Evolutionary conservation across 2,329 filamentous ascomycete genomes (phyloP), one percentile per base, ranked within the genome.

Genomic region (Alternaria burnsii): DNA sequence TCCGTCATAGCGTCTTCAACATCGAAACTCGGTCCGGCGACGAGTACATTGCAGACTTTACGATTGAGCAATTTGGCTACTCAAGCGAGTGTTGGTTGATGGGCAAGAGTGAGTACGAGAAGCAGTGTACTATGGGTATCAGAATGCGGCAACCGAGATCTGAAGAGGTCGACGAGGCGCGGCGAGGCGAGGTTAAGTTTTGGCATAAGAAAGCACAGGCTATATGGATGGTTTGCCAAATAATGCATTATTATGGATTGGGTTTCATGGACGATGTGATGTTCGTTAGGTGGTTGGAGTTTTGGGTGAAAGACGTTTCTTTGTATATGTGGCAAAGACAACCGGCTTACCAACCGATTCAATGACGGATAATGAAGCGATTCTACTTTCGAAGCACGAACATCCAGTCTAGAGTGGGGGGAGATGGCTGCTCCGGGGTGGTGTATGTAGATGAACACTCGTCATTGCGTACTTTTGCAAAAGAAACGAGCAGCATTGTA

Each of bases 1-100:
- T 59, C 12, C 57, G 52, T 5, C 57, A 59, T 18, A 59, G 52
- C 18, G 52, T 59, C 24, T 59, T 59, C 24, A 46, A n/a, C 6
- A 59, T 60, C 24, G 52, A 41, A 5, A 47, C 47, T 16, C 14
- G 5, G 7, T 40, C 32, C 1, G 34, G 53, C 5, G 30, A 38
- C n/a, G n/a, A 57, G 16, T 57, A 51, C 47, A 60, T 60, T 30
- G 53, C 53, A n/a, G 58, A 57, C 26, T 57, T 60, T 30, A 57
- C 53, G n/a, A 52, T 60, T 8, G 53, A 57, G 28, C 44, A 60
- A 20, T 60, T 60, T 42, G 58, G 58, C 20, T 57, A 41, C 18
- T 22, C 12, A 6, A 34, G 22, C 9, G 9, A 32, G 4, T n/a
- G 32, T 42, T 60, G 47, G 47, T 40, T 57, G 28, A 60, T 60